Evolutionary conservation across 208 protist genomes (phyloP).

Genomic region (Wallacemonas sp.): DNA sequence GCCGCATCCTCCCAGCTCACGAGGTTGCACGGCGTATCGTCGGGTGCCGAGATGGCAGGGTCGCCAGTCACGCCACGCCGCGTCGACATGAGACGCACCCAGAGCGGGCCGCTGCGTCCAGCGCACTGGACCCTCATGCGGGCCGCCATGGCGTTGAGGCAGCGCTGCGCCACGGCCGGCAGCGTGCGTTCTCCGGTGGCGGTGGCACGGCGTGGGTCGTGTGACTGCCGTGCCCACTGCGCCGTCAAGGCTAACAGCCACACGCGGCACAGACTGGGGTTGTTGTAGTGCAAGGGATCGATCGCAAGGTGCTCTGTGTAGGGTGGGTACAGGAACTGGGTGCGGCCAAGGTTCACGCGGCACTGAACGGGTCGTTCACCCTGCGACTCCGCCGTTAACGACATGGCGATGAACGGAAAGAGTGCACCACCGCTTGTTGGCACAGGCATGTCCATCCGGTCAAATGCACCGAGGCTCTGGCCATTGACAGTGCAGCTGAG

Average conservation of each 20-base stretch:
- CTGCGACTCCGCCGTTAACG: conserved; percentile 23
- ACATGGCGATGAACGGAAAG: conserved; percentile 66
- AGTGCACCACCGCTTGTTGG: conserved; percentile 30
- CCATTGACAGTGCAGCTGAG: conserved; percentile 77
- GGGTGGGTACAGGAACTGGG: conserved; percentile 54
- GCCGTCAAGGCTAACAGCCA: conserved; percentile 59
- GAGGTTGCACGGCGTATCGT: background rate
- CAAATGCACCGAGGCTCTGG: conserved; percentile 62
- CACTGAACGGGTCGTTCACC: conserved; percentile 24
- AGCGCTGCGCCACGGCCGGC: background rate
- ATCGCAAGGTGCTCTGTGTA: conserved; percentile 72
- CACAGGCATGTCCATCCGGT: conserved; percentile 23
- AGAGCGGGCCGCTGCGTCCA: background rate
- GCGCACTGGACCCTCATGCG: background rate
- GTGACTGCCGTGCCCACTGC: conserved; percentile 21
- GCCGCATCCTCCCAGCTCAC: conserved; percentile 34
- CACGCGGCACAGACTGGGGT: conserved; percentile 41
- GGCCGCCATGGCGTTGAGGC: background rate
- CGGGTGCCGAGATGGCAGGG: too few relatives aligned
- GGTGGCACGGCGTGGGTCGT: background rate
- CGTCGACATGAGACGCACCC: background rate
- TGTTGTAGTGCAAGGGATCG: conserved; percentile 66
- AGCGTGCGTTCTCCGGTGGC: background rate
- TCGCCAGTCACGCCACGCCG: background rate
- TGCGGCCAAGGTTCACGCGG: conserved; percentile 88